A percentile compares a stretch with the other conserved stretches of the same genome.
Conservation (phyloP, 1,284 basidiomycete genomes). For the Mycena sp. region DNA sequence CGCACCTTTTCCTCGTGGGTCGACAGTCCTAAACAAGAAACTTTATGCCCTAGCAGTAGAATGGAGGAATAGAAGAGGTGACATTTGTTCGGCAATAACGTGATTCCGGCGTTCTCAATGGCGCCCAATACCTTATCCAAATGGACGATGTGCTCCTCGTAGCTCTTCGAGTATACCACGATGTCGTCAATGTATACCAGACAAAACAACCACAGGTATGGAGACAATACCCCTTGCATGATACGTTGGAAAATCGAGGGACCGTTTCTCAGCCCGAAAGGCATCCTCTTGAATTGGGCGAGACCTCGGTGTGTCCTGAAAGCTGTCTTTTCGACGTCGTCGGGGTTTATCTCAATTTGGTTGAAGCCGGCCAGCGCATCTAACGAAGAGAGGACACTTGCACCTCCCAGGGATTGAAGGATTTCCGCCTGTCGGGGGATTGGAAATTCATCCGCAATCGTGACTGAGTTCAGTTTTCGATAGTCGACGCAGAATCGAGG, state of each 20-base stretch:
- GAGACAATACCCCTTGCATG: slow-evolving; percentile 52
- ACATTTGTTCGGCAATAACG: slow-evolving; percentile 49
- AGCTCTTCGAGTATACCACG: slow-evolving; percentile 32
- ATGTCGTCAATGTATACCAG: slow-evolving; percentile 55
- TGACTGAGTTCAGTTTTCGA: slow-evolving; percentile 45
- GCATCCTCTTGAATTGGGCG: slow-evolving; percentile 53
- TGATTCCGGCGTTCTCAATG: slow-evolving; percentile 45
- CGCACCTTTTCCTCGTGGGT: slow-evolving; percentile 48
- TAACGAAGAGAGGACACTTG: slow-evolving; percentile 47
- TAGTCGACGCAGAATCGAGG: slow-evolving; percentile 4
- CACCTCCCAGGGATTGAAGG: slow-evolving; percentile 46
- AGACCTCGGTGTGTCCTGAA: slow-evolving; percentile 52
- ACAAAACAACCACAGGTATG: slow-evolving; percentile 52
- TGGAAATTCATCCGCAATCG: slow-evolving; percentile 54
- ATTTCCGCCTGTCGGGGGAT: slow-evolving; percentile 53
- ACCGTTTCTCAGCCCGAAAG: slow-evolving; percentile 54
- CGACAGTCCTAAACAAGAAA: slow-evolving; percentile 34
- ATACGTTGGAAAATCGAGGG: slow-evolving; percentile 53
- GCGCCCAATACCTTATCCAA: slow-evolving; percentile 45
- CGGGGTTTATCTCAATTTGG: slow-evolving; percentile 46
- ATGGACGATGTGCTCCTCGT: slow-evolving; percentile 48
- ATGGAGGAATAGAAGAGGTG: slow-evolving; percentile 48
- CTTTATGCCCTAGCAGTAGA: slow-evolving; percentile 44
- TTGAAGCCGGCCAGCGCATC: slow-evolving; percentile 54
- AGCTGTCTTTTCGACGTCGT: slow-evolving; percentile 49